Evolutionary conservation across 2,329 filamentous ascomycete genomes (phyloP).

Genomic region (Clarireedia sp.): DNA sequence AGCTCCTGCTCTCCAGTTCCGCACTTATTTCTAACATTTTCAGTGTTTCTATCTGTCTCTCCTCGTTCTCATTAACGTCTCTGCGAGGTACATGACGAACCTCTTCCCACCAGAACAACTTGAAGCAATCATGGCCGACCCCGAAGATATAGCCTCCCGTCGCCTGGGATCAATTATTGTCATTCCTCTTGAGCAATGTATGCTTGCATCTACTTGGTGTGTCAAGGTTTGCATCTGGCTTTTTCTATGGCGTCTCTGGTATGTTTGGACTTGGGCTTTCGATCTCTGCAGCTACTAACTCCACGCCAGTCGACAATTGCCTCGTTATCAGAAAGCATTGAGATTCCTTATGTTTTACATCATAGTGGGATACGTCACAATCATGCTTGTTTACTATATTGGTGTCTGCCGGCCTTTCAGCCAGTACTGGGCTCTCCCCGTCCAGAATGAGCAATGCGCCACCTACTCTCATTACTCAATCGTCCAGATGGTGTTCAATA

Average conservation of each 20-base stretch:
- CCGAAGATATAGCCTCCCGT: slow-evolving; percentile 34
- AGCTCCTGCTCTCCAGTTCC: neutral
- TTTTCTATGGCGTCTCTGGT: slow-evolving; percentile 29
- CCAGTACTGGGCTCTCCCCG: slow-evolving; percentile 51
- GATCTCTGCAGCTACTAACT: neutral
- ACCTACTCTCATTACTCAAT: slow-evolving; percentile 49
- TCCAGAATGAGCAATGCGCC: slow-evolving; percentile 43
- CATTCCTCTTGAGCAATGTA: slow-evolving; percentile 41
- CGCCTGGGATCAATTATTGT: slow-evolving; percentile 42
- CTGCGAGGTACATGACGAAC: slow-evolving; percentile 32
- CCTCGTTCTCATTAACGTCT: slow-evolving; percentile 32
- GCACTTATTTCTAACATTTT: neutral
- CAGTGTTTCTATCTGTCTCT: slow-evolving; percentile 31
- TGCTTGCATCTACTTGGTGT: slow-evolving; percentile 41
- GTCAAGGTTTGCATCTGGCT: slow-evolving; percentile 46
- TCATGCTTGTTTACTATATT: slow-evolving; percentile 23
- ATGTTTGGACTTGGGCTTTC: neutral
- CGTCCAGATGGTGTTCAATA: slow-evolving; percentile 49
- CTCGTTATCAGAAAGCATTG: slow-evolving; percentile 30
- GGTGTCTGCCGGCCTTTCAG: slow-evolving; percentile 46
- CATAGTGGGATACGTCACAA: slow-evolving; percentile 36
- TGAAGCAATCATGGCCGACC: slow-evolving; percentile 26
- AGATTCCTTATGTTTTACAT: slow-evolving; percentile 41
- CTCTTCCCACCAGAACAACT: slow-evolving; percentile 32
- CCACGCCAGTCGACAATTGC: slow-evolving; percentile 10